A percentile compares a stretch with the other conserved stretches of the same genome.
These are phyloP conservation scores for Straminergon stramineum DNA, from an alignment of 225 moss, liverwort and hornwort species.

Conservation along the genomic window DNA sequence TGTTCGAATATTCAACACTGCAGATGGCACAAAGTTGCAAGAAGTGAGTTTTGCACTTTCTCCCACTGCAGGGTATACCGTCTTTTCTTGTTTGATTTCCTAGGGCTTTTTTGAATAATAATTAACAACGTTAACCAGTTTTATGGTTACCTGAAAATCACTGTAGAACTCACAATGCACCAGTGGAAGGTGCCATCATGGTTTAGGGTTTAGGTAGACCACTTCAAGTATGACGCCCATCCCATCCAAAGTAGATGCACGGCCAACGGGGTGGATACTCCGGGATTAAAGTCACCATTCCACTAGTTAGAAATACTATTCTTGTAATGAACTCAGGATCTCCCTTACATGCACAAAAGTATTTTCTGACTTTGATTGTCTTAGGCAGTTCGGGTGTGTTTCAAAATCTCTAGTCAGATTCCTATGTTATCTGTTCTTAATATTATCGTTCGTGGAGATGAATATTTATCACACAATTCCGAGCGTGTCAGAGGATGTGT, in stretches of 20 bases:
- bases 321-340: neutral
- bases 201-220: neutral
- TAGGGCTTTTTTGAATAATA: neutral
- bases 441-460: neutral
- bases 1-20: constrained; percentile 67
- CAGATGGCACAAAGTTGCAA: constrained; percentile 69
- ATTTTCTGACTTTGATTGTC: neutral
- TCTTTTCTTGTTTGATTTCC: neutral
- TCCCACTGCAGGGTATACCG: neutral
- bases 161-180: neutral
- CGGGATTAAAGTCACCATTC: neutral
- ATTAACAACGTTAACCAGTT: neutral
- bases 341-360: neutral
- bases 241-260: neutral
- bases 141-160: neutral
- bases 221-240: neutral
- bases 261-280: neutral
- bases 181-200: neutral
- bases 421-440: neutral
- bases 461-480: neutral
- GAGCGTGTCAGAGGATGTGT: neutral
- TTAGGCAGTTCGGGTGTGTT: neutral
- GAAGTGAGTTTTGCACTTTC: constrained; percentile 25
- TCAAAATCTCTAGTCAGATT: neutral
- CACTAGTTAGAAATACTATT: neutral